These are phyloP conservation scores for Penicillium robsamsonii DNA, from an alignment of 495 filamentous ascomycete species.

Conservation along the genomic window DNA sequence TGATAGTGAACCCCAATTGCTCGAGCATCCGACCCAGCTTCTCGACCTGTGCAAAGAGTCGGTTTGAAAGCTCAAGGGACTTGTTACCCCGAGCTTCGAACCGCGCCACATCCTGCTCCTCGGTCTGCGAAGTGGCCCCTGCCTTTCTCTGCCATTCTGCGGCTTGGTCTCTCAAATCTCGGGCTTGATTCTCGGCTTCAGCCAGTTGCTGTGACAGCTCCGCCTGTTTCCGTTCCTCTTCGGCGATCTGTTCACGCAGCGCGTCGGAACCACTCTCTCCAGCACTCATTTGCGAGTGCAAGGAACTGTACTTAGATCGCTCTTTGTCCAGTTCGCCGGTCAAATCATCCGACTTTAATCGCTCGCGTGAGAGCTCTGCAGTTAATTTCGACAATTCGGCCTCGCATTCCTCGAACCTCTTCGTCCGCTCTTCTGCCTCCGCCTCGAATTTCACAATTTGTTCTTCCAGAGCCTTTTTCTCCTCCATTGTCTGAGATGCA, in stretches of 20 bases:
- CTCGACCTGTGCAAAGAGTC: conserved; percentile 74
- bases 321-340: conserved; percentile 65
- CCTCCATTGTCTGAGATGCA: conserved; percentile 34
- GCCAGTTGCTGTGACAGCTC: conserved; percentile 62
- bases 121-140: conserved; percentile 50
- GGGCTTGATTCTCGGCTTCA: conserved; percentile 62
- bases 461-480: conserved; percentile 51
- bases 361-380: conserved; percentile 52
- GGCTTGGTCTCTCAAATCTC: conserved; percentile 65
- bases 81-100: conserved; percentile 63
- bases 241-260: conserved; percentile 64
- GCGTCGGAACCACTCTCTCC: conserved; percentile 79
- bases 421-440: conserved; percentile 41
- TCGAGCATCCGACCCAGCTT: conserved; percentile 76
- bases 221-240: conserved; percentile 64
- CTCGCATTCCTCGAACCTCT: conserved; percentile 45
- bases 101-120: conserved; percentile 44
- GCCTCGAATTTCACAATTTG: conserved; percentile 42
- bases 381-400: conserved; percentile 37
- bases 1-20: conserved; percentile 75
- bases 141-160: conserved; percentile 57
- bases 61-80: conserved; percentile 78
- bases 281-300: conserved; percentile 67
- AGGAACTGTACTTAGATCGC: conserved; percentile 58
- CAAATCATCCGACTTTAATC: conserved; percentile 55